These are phyloP conservation scores for Ustilago lituana DNA, from an alignment of 1,284 basidiomycete species.

Conservation along the genomic window DNA sequence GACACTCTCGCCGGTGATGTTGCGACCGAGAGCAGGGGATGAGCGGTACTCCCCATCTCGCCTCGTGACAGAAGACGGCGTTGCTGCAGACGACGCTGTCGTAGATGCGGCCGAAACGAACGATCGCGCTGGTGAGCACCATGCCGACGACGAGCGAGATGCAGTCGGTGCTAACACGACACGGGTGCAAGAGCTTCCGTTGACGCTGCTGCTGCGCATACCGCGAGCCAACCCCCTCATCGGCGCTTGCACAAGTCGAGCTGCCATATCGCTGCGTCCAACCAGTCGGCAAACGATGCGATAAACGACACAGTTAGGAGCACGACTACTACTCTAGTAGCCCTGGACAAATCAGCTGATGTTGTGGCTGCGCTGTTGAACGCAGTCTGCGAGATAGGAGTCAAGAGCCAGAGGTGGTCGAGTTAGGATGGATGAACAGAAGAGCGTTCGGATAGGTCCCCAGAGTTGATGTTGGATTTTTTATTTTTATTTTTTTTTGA, in stretches of 20 bases:
- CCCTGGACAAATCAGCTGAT: no score
- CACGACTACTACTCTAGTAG: no score
- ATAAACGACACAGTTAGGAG: no score
- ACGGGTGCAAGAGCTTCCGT: conserved; percentile 13
- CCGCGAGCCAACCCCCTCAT: conserved; percentile 14
- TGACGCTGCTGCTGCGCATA: background rate
- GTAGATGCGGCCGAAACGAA: conserved; percentile 30
- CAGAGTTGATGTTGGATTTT: conserved; percentile 28
- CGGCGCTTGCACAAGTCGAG: conserved; percentile 19
- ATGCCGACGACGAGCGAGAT: conserved; percentile 4
- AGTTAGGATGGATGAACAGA: background rate
- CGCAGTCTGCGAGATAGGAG: conserved; percentile 1
- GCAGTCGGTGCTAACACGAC: background rate
- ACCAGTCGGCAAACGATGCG: no score
- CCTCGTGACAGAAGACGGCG: conserved; percentile 14
- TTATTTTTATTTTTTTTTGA: no score
- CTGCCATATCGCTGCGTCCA: conserved; percentile 20
- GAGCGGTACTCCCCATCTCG: conserved; percentile 8
- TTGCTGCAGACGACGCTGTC: conserved; percentile 25
- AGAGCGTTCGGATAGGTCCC: background rate
- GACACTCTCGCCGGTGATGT: conserved; percentile 32
- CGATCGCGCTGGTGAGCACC: conserved; percentile 4
- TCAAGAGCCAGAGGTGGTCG: background rate
- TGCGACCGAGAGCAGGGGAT: conserved; percentile 27
- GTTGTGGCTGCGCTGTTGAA: no score